Evolutionary conservation across 164 flowering plant species (phyloP), one percentile per base, ranked within the genome.

Genomic region (Kalanchoe fedtschenkoi): DNA sequence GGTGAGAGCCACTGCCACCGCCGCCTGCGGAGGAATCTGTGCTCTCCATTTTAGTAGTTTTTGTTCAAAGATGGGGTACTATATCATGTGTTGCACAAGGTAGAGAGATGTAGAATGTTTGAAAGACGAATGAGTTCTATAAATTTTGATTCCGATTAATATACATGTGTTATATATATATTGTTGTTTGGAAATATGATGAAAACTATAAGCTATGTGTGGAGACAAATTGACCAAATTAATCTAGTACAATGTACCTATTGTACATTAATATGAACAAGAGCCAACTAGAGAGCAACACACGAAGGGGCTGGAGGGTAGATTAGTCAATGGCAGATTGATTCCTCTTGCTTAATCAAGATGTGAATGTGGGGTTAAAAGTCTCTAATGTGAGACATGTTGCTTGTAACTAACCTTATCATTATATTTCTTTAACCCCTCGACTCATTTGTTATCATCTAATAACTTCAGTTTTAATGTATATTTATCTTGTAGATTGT

Each of bases 11-110:
- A 2, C 17, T 13, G n/a, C n/a, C n/a, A 19, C 61, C 61, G 24
- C 38, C 42, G 19, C 79, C 76, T 0, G 80, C 58, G 4, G 88
- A 83, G 0, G 86, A 79, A 60, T 79, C 85, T 1, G 84, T 78
- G 69, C 86, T 82, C 75, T 81, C 89, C 81, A 80, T 77, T 72
- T 71, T 32, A 1, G 11, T 57, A 22, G 28, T 34, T 16, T 33
- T 34, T 58, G 39, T 58, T 58, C 35, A 7, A 6, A 24, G 56
- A 26, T 51, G 17, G 24, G 14, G 17, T 51, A 26, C 4, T 32
- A 24, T n/a, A n/a, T n/a, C n/a, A n/a, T n/a, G n/a, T 51, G 32
- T 13, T 10, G 39, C 32, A 11, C 56, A 26, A 11, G 56, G n/a
- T 51, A 51, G 56, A 51, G 56, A 51, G 56, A 51, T 51, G 32